These are phyloP conservation scores for Xylariomycetidae sp. DNA, from an alignment of 2,329 filamentous ascomycete species.

Conservation along the genomic window DNA sequence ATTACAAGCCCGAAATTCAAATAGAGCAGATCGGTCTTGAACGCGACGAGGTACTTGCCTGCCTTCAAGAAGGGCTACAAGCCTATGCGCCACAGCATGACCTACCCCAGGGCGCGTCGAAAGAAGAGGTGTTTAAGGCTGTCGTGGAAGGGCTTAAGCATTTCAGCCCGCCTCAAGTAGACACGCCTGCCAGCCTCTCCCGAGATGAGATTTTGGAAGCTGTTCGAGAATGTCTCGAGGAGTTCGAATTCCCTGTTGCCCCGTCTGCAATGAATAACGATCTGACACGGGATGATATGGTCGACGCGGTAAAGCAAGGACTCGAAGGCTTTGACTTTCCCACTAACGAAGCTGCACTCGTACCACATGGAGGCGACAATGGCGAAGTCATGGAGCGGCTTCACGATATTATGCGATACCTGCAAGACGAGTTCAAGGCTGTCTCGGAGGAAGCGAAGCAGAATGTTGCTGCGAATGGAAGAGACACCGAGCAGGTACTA, in stretches of 20 bases:
- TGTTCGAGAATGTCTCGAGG: slow-evolving; percentile 81
- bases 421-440: slow-evolving; percentile 55
- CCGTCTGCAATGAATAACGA: slow-evolving; percentile 49
- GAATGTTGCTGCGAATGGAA: slow-evolving; percentile 72
- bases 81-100: slow-evolving; percentile 61
- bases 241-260: slow-evolving; percentile 70
- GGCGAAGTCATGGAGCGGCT: slow-evolving; percentile 52
- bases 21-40: slow-evolving; percentile 87
- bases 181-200: slow-evolving; percentile 65
- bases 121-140: slow-evolving; percentile 80
- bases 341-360: slow-evolving; percentile 31
- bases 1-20: slow-evolving; percentile 89
- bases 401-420: slow-evolving; percentile 59
- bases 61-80: slow-evolving; percentile 78
- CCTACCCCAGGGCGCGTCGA: slow-evolving; percentile 57
- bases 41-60: slow-evolving; percentile 82
- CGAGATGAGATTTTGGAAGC: slow-evolving; percentile 79
- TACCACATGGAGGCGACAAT: slow-evolving; percentile 36
- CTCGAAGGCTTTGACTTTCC: slow-evolving; percentile 39
- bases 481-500: slow-evolving; percentile 82
- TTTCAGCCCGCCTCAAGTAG: slow-evolving; percentile 68
- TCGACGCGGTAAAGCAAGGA: slow-evolving; percentile 59
- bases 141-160: slow-evolving; percentile 83
- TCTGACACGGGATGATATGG: slow-evolving; percentile 58
- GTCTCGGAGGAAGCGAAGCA: slow-evolving; percentile 66